Evolutionary conservation across 805 yeast genomes (phyloP).

Genomic region (Sugiyamaella americana): DNA sequence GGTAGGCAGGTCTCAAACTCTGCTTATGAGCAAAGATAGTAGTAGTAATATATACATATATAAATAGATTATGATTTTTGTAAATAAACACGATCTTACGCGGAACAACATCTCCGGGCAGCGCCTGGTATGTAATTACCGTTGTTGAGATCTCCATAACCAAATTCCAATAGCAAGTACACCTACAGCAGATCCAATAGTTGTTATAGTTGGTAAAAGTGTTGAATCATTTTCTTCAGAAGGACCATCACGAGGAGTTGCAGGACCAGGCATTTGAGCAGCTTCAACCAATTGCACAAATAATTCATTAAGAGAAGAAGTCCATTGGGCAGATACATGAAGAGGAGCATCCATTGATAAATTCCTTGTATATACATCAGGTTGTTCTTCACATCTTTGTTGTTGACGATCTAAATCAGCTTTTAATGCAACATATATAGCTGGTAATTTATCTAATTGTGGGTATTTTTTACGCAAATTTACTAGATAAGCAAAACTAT

Average conservation of each 20-base stretch:
- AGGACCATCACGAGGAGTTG: slow-evolving; percentile 62
- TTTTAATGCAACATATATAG: slow-evolving; percentile 83
- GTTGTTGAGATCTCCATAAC: slow-evolving; percentile 8
- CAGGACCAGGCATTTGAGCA: slow-evolving; percentile 67
- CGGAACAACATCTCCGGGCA: too few relatives aligned
- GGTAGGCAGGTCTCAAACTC: slow-evolving; percentile 2
- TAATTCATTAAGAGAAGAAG: slow-evolving; percentile 74
- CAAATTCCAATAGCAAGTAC: slow-evolving; percentile 3
- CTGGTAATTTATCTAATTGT: slow-evolving; percentile 60
- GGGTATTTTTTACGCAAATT: slow-evolving; percentile 59
- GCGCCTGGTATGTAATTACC: too few relatives aligned
- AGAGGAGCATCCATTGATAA: slow-evolving; percentile 70
- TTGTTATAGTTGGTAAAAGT: slow-evolving; percentile 42
- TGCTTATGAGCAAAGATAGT: not conserved
- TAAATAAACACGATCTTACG: too few relatives aligned
- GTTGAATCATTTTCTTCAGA: slow-evolving; percentile 49
- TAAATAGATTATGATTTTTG: too few relatives aligned
- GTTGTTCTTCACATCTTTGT: slow-evolving; percentile 78
- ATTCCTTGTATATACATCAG: slow-evolving; percentile 74
- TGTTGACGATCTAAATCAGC: slow-evolving; percentile 96
- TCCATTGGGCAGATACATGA: slow-evolving; percentile 88
- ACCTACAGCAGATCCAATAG: slow-evolving; percentile 1
- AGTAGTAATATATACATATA: too few relatives aligned
- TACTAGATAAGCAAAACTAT: slow-evolving; percentile 77
- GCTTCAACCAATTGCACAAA: slow-evolving; percentile 85